Evolutionary conservation across 2,329 filamentous ascomycete genomes (phyloP), one percentile per base, ranked within the genome.

Genomic region (Colletotrichum incanum): DNA sequence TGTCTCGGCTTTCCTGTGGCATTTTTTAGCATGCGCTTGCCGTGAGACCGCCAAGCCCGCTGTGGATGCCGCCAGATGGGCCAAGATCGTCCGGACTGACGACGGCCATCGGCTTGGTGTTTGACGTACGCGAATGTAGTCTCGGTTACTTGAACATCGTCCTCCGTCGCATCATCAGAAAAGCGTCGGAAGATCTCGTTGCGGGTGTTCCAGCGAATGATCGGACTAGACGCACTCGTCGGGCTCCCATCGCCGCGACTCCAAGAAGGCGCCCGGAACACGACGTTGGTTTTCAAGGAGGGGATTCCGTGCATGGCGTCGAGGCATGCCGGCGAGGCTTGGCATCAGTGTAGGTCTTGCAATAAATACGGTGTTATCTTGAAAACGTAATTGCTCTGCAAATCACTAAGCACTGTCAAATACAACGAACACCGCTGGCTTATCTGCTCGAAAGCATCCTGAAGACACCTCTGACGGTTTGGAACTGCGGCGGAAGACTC

Each of bases 101-200:
- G 28, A 62, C 23, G 31, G n/a, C n/a, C 20, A 5, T 37, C 20
- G 14, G 11, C n/a, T 45, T 14, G 20, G 52, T 39, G 31, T n/a
- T 45, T 12, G 5, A 58, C 69, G 11, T 52, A 72, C 65, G 58
- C 59, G 34, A 68, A 72, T 9, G 50, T 69, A 20, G 43, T 37
- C 5, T 52, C 43, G 34, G 45, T 28, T 5, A 41, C 37, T 26
- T 43, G 43, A 7, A 63, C 31, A 47, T 76, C 70, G 23, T 66
- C 60, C 6, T 72, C 65, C 37, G 64, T 58, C 2, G 76, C 74
- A 9, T 76, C 72, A 11, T 76, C 71, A n/a, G 76, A 76, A 56
- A 77, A 77, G n/a, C 76, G 73, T n/a, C 75, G 67, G 28, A 78
- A 65, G 23, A 74, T 34, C 45, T 75, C 74, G 65, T 66, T 76